Percentiles rank a stretch among this genome's conserved stretches.
These are phyloP conservation scores for Pueraria montana DNA, from an alignment of 306 rosid species.

Conservation along the genomic window DNA sequence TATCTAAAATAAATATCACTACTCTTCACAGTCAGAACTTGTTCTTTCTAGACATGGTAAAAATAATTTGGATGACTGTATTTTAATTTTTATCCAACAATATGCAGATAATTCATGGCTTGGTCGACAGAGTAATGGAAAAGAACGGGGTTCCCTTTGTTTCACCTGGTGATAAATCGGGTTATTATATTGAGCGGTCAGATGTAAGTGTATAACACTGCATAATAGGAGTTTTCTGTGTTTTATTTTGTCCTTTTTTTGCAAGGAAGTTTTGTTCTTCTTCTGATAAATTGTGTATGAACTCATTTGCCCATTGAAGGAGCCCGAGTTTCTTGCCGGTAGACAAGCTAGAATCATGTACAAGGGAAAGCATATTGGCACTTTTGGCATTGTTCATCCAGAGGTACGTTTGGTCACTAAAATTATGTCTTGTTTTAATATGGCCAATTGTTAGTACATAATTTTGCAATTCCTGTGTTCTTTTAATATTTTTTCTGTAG, in stretches of 20 bases:
- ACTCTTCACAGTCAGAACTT: not conserved
- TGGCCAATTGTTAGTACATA: conserved; percentile 20
- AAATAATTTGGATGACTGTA: not conserved
- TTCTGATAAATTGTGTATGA: conserved; percentile 19
- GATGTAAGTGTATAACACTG: conserved; percentile 63
- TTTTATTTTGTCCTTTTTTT: conserved; percentile 26
- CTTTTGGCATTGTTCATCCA: conserved; percentile 94
- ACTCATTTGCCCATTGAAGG: conserved; percentile 61
- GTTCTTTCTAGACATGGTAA: conserved; percentile 4
- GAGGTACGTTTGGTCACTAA: conserved; percentile 63
- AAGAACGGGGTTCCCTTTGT: conserved; percentile 75
- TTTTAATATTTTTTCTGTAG: not conserved
- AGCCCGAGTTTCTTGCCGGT: conserved; percentile 87
- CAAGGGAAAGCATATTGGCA: conserved; percentile 76
- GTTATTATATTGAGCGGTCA: conserved; percentile 73
- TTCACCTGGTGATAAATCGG: conserved; percentile 64
- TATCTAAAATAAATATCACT: conserved; percentile 28
- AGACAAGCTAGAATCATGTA: conserved; percentile 83
- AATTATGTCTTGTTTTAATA: conserved; percentile 27
- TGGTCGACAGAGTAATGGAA: conserved; percentile 93
- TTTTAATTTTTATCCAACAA: conserved; percentile 29
- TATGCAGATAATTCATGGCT: conserved; percentile 90
- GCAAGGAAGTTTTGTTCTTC: not conserved
- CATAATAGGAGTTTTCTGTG: not conserved
- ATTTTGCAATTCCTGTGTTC: not conserved